Evolutionary conservation across 805 yeast species (phyloP).

Genomic region (Ogataea philodendri): DNA sequence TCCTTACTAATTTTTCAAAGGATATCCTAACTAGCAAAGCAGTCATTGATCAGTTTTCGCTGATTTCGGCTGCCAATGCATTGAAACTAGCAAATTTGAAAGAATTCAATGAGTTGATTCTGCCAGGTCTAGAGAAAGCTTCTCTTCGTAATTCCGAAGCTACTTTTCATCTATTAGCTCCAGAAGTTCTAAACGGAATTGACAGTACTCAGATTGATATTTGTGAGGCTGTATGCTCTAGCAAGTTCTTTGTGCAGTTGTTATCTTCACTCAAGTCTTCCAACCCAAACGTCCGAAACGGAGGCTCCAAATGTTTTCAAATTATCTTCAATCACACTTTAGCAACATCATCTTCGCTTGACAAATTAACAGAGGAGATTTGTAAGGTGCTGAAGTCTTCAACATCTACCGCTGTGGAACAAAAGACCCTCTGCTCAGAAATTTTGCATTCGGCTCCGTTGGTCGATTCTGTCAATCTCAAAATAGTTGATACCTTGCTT

Average conservation of each 20-base stretch:
- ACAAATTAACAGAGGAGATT: slow-evolving; percentile 48
- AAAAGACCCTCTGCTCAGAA: slow-evolving; percentile 52
- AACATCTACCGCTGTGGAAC: slow-evolving; percentile 60
- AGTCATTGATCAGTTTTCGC: slow-evolving; percentile 17
- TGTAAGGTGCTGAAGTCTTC: slow-evolving; percentile 55
- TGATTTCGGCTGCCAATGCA: slow-evolving; percentile 21
- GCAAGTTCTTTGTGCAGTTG: slow-evolving; percentile 49
- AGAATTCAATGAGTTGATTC: slow-evolving; percentile 14
- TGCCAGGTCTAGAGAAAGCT: slow-evolving; percentile 69
- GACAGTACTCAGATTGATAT: slow-evolving; percentile 38
- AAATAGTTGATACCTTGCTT: slow-evolving; percentile 43
- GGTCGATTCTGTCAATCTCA: slow-evolving; percentile 14
- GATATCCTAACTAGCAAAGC: slow-evolving; percentile 38
- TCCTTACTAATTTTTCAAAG: slow-evolving; percentile 34
- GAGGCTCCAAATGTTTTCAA: slow-evolving; percentile 41
- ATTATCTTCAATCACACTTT: slow-evolving; percentile 23
- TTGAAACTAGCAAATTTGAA: slow-evolving; percentile 9
- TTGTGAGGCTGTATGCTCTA: slow-evolving; percentile 37
- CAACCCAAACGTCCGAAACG: slow-evolving; percentile 59
- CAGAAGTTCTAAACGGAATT: slow-evolving; percentile 43
- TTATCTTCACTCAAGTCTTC: slow-evolving; percentile 63
- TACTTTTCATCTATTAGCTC: slow-evolving; percentile 55
- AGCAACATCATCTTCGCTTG: slow-evolving; percentile 28
- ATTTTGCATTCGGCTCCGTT: slow-evolving; percentile 39
- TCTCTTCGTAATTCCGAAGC: slow-evolving; percentile 75